These are phyloP conservation scores for Thinopyrum elongatum DNA, from an alignment of 176 grass and related monocot genomes.

Conservation along the genomic window DNA sequence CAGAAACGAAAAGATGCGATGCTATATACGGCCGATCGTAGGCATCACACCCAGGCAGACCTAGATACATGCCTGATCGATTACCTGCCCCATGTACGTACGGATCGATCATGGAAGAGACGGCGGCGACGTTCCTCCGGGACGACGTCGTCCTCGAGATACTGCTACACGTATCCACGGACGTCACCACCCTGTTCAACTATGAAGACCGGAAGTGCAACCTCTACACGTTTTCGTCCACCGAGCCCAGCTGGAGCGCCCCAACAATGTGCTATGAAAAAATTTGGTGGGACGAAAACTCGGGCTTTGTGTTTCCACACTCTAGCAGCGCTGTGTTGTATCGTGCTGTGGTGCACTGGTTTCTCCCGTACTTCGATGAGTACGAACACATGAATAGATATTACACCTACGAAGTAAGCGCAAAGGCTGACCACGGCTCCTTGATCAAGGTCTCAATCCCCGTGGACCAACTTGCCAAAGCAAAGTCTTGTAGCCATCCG, in stretches of 20 bases:
- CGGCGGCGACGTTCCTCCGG: neutral
- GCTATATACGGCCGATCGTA: no score
- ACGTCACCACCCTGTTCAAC: neutral
- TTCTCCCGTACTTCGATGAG: neutral
- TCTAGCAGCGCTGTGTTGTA: neutral
- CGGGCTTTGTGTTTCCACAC: neutral
- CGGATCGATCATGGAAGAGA: neutral
- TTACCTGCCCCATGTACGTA: no score
- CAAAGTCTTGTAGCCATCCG: accelerated
- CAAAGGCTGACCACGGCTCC: neutral
- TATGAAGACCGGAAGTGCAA: neutral
- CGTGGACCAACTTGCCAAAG: neutral
- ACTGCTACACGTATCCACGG: neutral
- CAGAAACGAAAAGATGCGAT: no score
- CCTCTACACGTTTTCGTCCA: neutral
- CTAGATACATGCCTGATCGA: no score
- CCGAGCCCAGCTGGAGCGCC: neutral
- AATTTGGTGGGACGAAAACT: neutral
- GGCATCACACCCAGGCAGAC: no score
- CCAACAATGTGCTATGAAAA: neutral
- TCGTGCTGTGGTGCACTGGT: neutral
- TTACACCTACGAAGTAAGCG: neutral
- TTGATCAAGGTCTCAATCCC: neutral
- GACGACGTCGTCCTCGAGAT: neutral
- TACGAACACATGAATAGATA: neutral